These are phyloP conservation scores for Parastagonospora avenae DNA, from an alignment of 2,329 filamentous ascomycete genomes.

Conservation along the genomic window DNA sequence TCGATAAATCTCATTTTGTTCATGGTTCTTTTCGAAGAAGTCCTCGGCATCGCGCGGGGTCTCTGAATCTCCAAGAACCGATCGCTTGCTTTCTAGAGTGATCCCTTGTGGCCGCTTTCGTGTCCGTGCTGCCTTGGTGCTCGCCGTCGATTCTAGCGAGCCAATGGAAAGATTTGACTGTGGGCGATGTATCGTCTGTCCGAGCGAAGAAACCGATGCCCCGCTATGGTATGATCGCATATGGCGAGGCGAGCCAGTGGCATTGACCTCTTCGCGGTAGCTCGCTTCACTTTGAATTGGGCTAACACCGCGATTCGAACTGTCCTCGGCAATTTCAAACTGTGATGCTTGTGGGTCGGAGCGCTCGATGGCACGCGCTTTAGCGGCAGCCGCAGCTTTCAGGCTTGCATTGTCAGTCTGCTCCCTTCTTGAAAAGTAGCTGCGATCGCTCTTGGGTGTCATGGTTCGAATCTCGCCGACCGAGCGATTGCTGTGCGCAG, in stretches of 20 bases:
- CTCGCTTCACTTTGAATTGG: constrained; percentile 93
- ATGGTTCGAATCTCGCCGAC: constrained; percentile 57
- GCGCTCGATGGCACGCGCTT: constrained; percentile 43
- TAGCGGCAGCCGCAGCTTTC: constrained; percentile 45
- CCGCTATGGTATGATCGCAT: constrained; percentile 53
- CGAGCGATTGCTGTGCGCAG: constrained; percentile 66
- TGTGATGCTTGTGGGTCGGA: constrained; percentile 42
- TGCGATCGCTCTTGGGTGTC: constrained; percentile 53
- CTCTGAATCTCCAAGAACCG: constrained; percentile 49
- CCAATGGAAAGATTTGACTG: constrained; percentile 64
- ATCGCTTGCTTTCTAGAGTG: constrained; percentile 57
- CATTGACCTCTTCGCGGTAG: constrained; percentile 53
- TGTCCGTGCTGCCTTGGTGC: constrained; percentile 61
- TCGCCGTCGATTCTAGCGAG: constrained; percentile 63
- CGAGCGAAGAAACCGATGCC: constrained; percentile 64
- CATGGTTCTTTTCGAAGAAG: constrained; percentile 60
- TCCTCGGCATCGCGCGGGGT: constrained; percentile 52
- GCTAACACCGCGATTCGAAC: constrained; percentile 69
- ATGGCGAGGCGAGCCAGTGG: constrained; percentile 48
- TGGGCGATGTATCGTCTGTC: constrained; percentile 60
- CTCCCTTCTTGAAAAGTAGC: constrained; percentile 45
- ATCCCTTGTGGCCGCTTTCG: constrained; percentile 58
- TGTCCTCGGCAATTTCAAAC: constrained; percentile 42
- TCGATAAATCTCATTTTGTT: constrained; percentile 64
- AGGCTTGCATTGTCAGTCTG: constrained; percentile 28